phyloP scores from a whole-genome alignment of 1,284 basidiomycete genomes.

The Austroboletus niveus region DNA sequence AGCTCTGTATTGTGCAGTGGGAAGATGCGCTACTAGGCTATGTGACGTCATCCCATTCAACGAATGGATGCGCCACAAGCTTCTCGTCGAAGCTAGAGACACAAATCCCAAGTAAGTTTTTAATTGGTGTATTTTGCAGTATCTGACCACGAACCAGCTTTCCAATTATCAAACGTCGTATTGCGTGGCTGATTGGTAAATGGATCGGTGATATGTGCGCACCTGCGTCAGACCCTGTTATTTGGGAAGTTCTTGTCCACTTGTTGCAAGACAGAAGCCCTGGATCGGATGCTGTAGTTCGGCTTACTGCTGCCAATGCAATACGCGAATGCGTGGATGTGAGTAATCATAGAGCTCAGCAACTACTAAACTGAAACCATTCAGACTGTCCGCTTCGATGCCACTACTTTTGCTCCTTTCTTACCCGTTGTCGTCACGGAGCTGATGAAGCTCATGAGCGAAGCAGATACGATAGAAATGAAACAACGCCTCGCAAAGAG shows the following conservation, averaged over 20 bases:
- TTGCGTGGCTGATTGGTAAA: constrained; percentile 88
- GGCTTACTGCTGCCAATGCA: constrained; percentile 75
- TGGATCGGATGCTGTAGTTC: constrained; percentile 78
- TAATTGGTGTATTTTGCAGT: not conserved
- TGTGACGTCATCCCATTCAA: constrained; percentile 64
- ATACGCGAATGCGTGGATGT: constrained; percentile 82
- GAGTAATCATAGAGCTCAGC: constrained; percentile 29
- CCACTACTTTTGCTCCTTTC: constrained; percentile 57
- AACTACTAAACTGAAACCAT: constrained; percentile 6
- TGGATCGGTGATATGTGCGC: constrained; percentile 71
- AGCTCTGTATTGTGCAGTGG: constrained; percentile 85
- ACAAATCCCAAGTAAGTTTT: constrained; percentile 53
- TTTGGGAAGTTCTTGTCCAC: constrained; percentile 81
- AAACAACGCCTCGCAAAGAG: constrained; percentile 73
- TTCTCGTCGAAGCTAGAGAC: constrained; percentile 56
- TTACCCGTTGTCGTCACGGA: constrained; percentile 57
- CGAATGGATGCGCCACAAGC: constrained; percentile 60
- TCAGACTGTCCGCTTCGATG: constrained; percentile 62
- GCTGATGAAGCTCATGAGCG: constrained; percentile 66
- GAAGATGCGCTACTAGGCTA: constrained; percentile 73
- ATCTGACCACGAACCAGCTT: constrained; percentile 49
- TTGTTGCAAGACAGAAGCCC: constrained; percentile 67
- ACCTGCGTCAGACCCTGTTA: constrained; percentile 56
- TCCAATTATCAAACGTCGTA: constrained; percentile 84
- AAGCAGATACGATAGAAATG: constrained; percentile 75